These are phyloP conservation scores for Thelonectria rubi DNA, from an alignment of 2,329 filamentous ascomycete genomes.

Conservation along the genomic window DNA sequence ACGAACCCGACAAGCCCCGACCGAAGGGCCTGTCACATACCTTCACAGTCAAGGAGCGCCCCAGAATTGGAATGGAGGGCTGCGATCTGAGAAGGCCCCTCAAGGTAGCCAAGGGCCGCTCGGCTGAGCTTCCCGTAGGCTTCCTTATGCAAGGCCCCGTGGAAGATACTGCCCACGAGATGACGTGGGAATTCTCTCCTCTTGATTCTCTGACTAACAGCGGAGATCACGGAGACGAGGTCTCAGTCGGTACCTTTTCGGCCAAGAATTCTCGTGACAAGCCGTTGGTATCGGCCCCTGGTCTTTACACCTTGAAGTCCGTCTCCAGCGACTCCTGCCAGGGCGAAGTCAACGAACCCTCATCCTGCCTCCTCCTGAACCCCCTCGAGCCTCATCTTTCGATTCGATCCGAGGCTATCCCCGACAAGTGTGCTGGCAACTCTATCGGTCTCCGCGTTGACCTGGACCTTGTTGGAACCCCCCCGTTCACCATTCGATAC, in stretches of 20 bases:
- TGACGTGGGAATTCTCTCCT: slow-evolving; percentile 85
- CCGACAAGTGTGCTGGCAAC: slow-evolving; percentile 94
- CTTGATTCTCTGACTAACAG: slow-evolving; percentile 73
- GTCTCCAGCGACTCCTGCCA: slow-evolving; percentile 83
- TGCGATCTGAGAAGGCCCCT: slow-evolving; percentile 85
- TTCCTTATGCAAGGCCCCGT: slow-evolving; percentile 70
- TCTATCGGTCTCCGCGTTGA: slow-evolving; percentile 90
- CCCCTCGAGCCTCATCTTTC: slow-evolving; percentile 85
- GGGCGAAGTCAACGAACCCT: slow-evolving; percentile 91
- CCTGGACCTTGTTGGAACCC: slow-evolving; percentile 89
- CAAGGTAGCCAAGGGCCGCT: slow-evolving; percentile 80
- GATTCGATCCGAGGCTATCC: slow-evolving; percentile 80
- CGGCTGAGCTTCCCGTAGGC: slow-evolving; percentile 73
- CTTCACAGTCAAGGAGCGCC: slow-evolving; percentile 88
- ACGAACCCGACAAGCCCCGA: slow-evolving; percentile 75
- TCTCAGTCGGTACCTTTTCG: slow-evolving; percentile 65
- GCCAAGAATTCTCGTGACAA: slow-evolving; percentile 70
- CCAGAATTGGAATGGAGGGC: slow-evolving; percentile 73
- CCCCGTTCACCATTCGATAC: slow-evolving; percentile 87
- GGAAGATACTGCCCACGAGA: slow-evolving; percentile 71
- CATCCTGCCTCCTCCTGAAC: slow-evolving; percentile 91
- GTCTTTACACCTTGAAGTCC: slow-evolving; percentile 85
- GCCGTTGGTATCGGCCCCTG: slow-evolving; percentile 77
- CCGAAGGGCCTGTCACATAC: slow-evolving; percentile 74
- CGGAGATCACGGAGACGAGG: slow-evolving; percentile 72